phyloP scores from a whole-genome alignment of 1,284 basidiomycete genomes.

The Neonothopanus nambi region DNA sequence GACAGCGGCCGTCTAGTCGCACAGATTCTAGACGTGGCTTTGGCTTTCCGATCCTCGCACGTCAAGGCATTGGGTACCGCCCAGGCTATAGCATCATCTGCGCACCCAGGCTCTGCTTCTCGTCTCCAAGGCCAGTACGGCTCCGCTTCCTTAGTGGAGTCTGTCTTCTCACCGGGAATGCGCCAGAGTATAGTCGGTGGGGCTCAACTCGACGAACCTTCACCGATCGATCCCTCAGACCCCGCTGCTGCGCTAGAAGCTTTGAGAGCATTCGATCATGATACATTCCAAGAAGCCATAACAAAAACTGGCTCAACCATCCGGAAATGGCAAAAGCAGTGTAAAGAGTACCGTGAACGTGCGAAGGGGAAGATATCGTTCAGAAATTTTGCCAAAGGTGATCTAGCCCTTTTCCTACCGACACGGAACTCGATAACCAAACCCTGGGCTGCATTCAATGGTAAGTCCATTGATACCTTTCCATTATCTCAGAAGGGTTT shows the following conservation, averaged over 20 bases:
- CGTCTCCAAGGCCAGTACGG: conserved; percentile 31
- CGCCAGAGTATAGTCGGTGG: conserved; percentile 49
- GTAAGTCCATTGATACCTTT: conserved; percentile 42
- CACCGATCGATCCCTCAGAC: conserved; percentile 73
- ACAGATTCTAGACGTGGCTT: conserved; percentile 72
- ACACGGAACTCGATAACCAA: conserved; percentile 91
- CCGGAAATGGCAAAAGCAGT: conserved; percentile 95
- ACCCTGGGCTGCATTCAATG: conserved; percentile 97
- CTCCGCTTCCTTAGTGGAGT: conserved; percentile 42
- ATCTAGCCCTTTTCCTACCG: conserved; percentile 93
- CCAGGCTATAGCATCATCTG: conserved; percentile 62
- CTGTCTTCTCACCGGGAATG: conserved; percentile 45
- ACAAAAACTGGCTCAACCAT: conserved; percentile 81
- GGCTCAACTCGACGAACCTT: conserved; percentile 52
- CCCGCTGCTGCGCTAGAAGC: conserved; percentile 66
- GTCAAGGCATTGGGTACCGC: conserved; percentile 66
- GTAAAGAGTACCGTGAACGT: conserved; percentile 90
- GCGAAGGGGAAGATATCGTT: conserved; percentile 94
- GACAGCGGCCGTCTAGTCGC: conserved; percentile 62
- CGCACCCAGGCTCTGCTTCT: conserved; percentile 51
- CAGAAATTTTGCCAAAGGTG: conserved; percentile 89
- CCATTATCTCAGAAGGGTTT: conserved; percentile 1
- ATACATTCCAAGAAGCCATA: conserved; percentile 81
- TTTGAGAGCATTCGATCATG: conserved; percentile 77
- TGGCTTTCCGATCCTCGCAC: conserved; percentile 73